phyloP scores from a whole-genome alignment of 495 filamentous ascomycete species.

The Penicillium argentinense region DNA sequence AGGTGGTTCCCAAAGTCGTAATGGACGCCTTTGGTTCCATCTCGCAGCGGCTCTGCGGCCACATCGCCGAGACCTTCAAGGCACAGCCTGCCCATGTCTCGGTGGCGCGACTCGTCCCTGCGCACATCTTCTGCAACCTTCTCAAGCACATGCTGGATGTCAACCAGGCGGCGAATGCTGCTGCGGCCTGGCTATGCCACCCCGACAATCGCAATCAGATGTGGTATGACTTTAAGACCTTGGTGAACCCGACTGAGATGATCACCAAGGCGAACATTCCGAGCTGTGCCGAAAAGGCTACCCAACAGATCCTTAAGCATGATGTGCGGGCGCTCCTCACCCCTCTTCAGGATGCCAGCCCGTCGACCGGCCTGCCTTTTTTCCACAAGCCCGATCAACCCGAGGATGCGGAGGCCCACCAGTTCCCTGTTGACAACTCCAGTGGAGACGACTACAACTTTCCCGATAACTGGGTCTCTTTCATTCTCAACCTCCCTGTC shows the following conservation, averaged over 20 bases:
- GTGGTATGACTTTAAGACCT: slow-evolving; percentile 86
- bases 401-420: slow-evolving; percentile 36
- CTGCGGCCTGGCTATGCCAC: slow-evolving; percentile 50
- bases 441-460: slow-evolving; percentile 58
- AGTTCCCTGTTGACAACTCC: slow-evolving; percentile 35
- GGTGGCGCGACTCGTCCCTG: slow-evolving; percentile 80
- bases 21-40: slow-evolving; percentile 82
- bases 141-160: slow-evolving; percentile 84
- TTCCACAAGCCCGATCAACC: slow-evolving; percentile 45
- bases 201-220: slow-evolving; percentile 63
- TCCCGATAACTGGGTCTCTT: slow-evolving; percentile 81
- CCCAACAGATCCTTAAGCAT: slow-evolving; percentile 65
- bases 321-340: slow-evolving; percentile 72
- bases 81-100: slow-evolving; percentile 79
- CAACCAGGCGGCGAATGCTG: slow-evolving; percentile 74
- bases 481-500: slow-evolving; percentile 70
- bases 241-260: slow-evolving; percentile 67
- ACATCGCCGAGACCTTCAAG: slow-evolving; percentile 77
- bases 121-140: slow-evolving; percentile 82
- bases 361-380: slow-evolving; percentile 31
- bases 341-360: slow-evolving; percentile 37
- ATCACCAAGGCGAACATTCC: slow-evolving; percentile 44
- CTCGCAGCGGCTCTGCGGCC: slow-evolving; percentile 70
- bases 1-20: slow-evolving; percentile 83
- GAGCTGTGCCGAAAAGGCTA: slow-evolving; percentile 42